Evolutionary conservation across 306 rosid genomes (phyloP), one percentile per base, ranked within the genome.

Genomic region (Arachis stenosperma): DNA sequence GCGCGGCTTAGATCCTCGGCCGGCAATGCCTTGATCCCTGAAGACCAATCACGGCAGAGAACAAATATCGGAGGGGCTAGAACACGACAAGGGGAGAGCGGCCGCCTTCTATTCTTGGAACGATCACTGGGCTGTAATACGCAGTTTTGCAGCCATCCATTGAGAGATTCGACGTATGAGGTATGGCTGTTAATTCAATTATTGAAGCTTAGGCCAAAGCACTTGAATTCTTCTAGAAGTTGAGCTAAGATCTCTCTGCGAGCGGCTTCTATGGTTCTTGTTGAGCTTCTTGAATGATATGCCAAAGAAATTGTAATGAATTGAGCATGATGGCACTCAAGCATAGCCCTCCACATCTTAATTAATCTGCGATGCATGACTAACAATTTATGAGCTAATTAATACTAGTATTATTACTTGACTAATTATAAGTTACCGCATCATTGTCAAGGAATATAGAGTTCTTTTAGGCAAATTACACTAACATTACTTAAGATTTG

Each of bases 261-360:
- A 3, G 70, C 65, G 50, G 86, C 90, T 79, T 59, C 86, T 53
- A 87, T 70, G 9, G 80, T 43, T 57, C 83, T 80, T 7, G 66
- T 69, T 7, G 82, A 71, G 54, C 77, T 80, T 72, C 79, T 90
- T 33, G 90, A 85, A 71, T 90, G 97, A 68, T 88, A 90, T 8
- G 97, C 93, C 71, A 90, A 75, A n/a, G 97, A 85, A 80, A 90
- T 85, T 6, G 97, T 90, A 29, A 90, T 90, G 83, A 86, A 90
- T 67, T 90, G 97, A 2, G 97, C 85, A 43, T 90, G 97, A 78
- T 90, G 97, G 65, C 87, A 90, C 78, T 90, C 97, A 17, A 90
- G 91, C 97, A 90, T 90, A 56, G 91, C 87, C 81, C 85, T 88
- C 93, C 97, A 90, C 97, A 88, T 90, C 69, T 86, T 78, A 39